phyloP scores from a whole-genome alignment of 2,329 filamentous ascomycete species.

The Leptoxyphium fumago region DNA sequence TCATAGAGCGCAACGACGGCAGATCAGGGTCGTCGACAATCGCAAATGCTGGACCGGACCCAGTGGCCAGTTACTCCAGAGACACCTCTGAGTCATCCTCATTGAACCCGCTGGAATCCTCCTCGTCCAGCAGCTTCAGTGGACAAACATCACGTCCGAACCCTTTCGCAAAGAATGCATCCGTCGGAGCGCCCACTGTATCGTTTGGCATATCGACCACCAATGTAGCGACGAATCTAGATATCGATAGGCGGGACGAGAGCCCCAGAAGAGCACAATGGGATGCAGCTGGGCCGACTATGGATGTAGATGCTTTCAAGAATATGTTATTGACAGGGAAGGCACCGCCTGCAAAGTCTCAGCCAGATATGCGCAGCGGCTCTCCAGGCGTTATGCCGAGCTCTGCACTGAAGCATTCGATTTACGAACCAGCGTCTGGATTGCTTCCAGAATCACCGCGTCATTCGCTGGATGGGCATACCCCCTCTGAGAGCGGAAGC shows the following conservation, averaged over 20 bases:
- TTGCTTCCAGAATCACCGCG: slow-evolving; percentile 32
- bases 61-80: neutral
- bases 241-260: slow-evolving; percentile 2
- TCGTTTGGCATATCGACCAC: slow-evolving; percentile 5
- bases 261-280: slow-evolving; percentile 2
- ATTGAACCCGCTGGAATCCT: slow-evolving; percentile 2
- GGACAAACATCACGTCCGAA: slow-evolving; percentile 13
- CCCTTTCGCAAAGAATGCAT: slow-evolving; percentile 16
- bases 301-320: slow-evolving; percentile 66
- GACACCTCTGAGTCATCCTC: slow-evolving; percentile 9
- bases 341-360: slow-evolving; percentile 16
- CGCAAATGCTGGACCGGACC: too few species aligned
- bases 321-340: slow-evolving; percentile 59
- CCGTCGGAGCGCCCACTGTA: slow-evolving; percentile 16
- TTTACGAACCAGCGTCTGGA: slow-evolving; percentile 35
- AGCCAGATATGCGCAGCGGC: slow-evolving; percentile 4
- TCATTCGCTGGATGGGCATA: slow-evolving; percentile 35
- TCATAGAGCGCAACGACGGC: too few species aligned
- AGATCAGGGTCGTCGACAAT: too few species aligned
- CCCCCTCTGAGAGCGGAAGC: slow-evolving; percentile 19
- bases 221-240: neutral
- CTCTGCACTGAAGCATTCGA: slow-evolving; percentile 40
- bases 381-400: slow-evolving; percentile 18
- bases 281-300: slow-evolving; percentile 20
- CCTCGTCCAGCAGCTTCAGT: neutral